Conservation (phyloP, 164 flowering plant genomes). For the Warburgia ugandensis region DNA sequence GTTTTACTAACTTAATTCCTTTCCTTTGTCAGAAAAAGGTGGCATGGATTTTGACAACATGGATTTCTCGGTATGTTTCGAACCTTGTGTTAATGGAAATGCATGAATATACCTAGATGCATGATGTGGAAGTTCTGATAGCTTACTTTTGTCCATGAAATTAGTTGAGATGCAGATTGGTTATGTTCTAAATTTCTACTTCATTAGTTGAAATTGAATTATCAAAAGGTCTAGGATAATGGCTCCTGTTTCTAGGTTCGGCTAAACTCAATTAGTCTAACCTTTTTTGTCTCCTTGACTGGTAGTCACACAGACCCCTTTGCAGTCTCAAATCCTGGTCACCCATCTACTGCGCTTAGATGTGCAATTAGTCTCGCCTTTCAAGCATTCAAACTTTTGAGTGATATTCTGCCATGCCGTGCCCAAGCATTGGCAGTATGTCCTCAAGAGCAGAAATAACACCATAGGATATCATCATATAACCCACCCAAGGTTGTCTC, state of each 20-base stretch:
- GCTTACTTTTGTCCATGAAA: background rate
- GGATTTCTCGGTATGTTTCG: slow-evolving; percentile 52
- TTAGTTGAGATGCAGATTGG: background rate
- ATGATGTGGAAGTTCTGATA: background rate
- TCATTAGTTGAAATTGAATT: too few species aligned
- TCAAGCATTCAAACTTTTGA: too few species aligned
- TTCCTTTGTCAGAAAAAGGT: slow-evolving; percentile 23
- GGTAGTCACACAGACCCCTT: background rate
- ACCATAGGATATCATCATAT: background rate
- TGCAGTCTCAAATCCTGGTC: too few species aligned
- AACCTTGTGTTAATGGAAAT: background rate
- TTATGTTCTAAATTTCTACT: too few species aligned
- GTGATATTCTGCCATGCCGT: too few species aligned
- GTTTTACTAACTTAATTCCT: background rate
- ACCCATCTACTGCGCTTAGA: too few species aligned
- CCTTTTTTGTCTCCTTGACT: background rate
- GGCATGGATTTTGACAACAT: slow-evolving; percentile 44
- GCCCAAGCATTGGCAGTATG: too few species aligned
- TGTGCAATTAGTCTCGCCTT: too few species aligned
- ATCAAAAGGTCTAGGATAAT: background rate
- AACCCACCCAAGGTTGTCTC: background rate
- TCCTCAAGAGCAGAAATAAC: background rate
- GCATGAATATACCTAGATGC: background rate
- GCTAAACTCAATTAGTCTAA: background rate
- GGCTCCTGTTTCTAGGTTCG: background rate